These are phyloP conservation scores for Dioscorea zingiberensis DNA, from an alignment of 106 monocot species.

Conservation along the genomic window DNA sequence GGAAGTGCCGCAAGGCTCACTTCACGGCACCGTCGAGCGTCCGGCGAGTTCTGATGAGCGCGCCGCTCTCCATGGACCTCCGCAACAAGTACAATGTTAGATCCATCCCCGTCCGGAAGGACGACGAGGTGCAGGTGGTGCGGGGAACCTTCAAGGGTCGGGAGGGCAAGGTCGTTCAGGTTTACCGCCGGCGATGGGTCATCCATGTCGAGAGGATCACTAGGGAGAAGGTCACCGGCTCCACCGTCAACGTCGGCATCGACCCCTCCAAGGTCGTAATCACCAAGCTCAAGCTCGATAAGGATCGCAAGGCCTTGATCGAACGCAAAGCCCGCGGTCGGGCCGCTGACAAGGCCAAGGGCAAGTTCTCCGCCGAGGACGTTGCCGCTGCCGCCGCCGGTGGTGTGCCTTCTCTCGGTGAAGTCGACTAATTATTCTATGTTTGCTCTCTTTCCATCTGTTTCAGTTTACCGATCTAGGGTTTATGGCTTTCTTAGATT, in stretches of 20 bases:
- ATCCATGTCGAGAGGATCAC: conserved; percentile 80
- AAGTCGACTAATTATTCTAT: too few relatives aligned
- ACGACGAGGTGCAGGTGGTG: conserved; percentile 78
- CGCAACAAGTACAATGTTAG: conserved; percentile 68
- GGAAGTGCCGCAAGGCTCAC: conserved; percentile 72
- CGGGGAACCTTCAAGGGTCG: conserved; percentile 80
- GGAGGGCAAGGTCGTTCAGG: conserved; percentile 80
- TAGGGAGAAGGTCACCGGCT: conserved; percentile 71
- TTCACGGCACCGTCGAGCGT: conserved; percentile 81
- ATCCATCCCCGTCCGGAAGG: conserved; percentile 67
- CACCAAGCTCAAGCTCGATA: conserved; percentile 83
- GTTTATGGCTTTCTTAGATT: too few relatives aligned
- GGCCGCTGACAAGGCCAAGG: conserved; percentile 79
- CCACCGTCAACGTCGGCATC: conserved; percentile 78
- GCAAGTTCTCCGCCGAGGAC: conserved; percentile 73
- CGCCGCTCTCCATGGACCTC: conserved; percentile 28
- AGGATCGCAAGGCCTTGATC: conserved; percentile 65
- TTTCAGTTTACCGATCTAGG: too few relatives aligned
- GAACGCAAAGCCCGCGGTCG: conserved; percentile 67
- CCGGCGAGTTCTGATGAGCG: too few relatives aligned
- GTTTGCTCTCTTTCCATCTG: too few relatives aligned
- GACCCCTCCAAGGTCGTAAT: conserved; percentile 63
- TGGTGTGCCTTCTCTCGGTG: too few relatives aligned
- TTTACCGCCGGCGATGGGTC: conserved; percentile 71
- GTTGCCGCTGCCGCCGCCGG: conserved; percentile 57